phyloP scores from a whole-genome alignment of 2,329 filamentous ascomycete genomes.

The Aspergillus sp. region DNA sequence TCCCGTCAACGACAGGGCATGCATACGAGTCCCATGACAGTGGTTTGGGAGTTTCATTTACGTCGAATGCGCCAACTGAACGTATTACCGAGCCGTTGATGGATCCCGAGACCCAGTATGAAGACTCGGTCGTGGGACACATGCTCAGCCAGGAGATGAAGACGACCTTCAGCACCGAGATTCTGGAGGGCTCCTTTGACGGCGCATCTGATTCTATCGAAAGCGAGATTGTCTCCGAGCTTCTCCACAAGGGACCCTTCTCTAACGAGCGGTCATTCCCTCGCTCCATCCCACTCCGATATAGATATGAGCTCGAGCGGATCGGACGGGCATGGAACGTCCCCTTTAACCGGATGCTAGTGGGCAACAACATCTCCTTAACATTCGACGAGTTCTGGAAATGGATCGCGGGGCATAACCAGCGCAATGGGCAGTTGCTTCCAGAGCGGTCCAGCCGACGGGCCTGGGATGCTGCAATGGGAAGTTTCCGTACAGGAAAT shows the following conservation, averaged over 20 bases:
- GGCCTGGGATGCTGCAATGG: slow-evolving; percentile 29
- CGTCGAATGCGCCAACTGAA: slow-evolving; percentile 15
- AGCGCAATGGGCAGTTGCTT: slow-evolving; percentile 15
- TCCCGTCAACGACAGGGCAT: slow-evolving; percentile 16
- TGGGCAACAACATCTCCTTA: slow-evolving; percentile 16
- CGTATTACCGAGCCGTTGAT: slow-evolving; percentile 16
- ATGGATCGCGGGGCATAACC: slow-evolving; percentile 20
- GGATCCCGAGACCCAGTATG: slow-evolving; percentile 18
- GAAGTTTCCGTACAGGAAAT: slow-evolving; percentile 24
- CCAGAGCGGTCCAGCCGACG: slow-evolving; percentile 24
- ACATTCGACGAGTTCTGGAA: slow-evolving; percentile 25
- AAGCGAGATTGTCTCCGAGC: slow-evolving; percentile 19
- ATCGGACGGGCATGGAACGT: slow-evolving; percentile 24
- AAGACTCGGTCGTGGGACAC: slow-evolving; percentile 18
- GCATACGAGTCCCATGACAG: slow-evolving; percentile 8
- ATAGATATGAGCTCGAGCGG: slow-evolving; percentile 33
- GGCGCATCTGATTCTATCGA: slow-evolving; percentile 8
- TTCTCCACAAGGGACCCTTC: slow-evolving; percentile 31
- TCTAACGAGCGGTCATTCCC: slow-evolving; percentile 19
- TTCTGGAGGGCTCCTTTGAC: not conserved
- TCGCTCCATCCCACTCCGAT: slow-evolving; percentile 23
- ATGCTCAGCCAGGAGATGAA: slow-evolving; percentile 13
- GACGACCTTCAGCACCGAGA: slow-evolving; percentile 4
- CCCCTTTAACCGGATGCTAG: slow-evolving; percentile 20
- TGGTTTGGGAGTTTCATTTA: slow-evolving; percentile 18